These are phyloP conservation scores for Skeletonema marinoi DNA, from an alignment of 108 stramenopile species.

Conservation along the genomic window DNA sequence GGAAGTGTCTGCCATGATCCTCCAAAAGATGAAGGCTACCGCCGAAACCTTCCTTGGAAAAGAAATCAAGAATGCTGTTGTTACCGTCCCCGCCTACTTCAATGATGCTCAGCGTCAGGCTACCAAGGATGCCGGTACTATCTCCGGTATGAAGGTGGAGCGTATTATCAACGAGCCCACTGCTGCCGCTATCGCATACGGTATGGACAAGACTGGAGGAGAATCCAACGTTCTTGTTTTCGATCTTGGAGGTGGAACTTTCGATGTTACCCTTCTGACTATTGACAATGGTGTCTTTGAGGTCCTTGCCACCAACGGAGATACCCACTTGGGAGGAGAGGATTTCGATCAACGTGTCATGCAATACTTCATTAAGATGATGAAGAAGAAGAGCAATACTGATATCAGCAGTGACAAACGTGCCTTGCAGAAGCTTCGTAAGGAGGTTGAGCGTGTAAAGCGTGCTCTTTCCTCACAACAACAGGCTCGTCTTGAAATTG, in stretches of 20 bases:
- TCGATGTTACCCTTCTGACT: constrained; percentile 95
- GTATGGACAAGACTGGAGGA: constrained; percentile 91
- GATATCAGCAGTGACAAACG: constrained; percentile 86
- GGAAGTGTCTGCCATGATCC: constrained; percentile 92
- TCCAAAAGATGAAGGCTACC: constrained; percentile 88
- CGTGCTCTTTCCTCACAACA: constrained; percentile 84
- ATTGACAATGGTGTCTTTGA: constrained; percentile 95
- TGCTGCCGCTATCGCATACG: constrained; percentile 98
- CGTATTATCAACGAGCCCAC: constrained; percentile 99
- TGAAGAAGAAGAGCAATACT: constrained; percentile 76
- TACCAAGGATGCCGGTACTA: constrained; percentile 95
- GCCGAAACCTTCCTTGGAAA: constrained; percentile 87
- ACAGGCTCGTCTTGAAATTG: constrained; percentile 86
- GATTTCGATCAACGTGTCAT: constrained; percentile 95
- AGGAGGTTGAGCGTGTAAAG: constrained; percentile 91
- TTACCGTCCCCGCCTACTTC: constrained; percentile 98
- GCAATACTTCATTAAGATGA: constrained; percentile 90
- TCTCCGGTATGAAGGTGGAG: constrained; percentile 93
- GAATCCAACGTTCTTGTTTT: constrained; percentile 95
- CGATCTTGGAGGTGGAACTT: constrained; percentile 97
- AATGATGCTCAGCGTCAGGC: constrained; percentile 98
- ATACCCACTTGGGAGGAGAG: constrained; percentile 91
- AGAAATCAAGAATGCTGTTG: constrained; percentile 93
- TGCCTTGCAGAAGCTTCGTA: constrained; percentile 87
- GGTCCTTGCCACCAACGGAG: constrained; percentile 89